Base-by-base conservation (phyloP, 306 rosid genomes). In the Canavalia ensiformis region DNA sequence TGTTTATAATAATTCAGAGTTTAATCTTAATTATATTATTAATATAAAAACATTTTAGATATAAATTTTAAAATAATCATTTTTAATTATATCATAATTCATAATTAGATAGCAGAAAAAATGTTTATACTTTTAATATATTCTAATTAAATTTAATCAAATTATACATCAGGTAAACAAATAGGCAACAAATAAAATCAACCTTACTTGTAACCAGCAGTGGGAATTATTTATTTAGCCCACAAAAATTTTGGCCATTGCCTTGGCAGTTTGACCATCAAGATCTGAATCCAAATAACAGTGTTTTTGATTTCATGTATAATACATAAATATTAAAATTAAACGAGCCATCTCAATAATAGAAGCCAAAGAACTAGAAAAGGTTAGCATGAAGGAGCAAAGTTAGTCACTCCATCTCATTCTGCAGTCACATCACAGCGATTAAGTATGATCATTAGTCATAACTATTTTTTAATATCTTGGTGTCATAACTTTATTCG, bases 321-420 rank as follows among this genome's bases (percentile, higher is more conserved):
- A 13, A 18, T 50, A 50, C 7, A 4, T 4, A 54, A 0, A 18
- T 18, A 18, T 18, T 18, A n/a, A n/a, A 52, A 5, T 2, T 2
- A 49, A 49, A 50, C 56, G 56, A 54, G 58, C n/a, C 30, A 54
- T 54, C 58, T 18, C 58, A 54, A 54, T 54, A 54, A 54, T 54
- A 18, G 58, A n/a, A 25, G 56, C 6, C 56, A 50, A 3, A 50
- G 18, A 50, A 18, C 25, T 18, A 18, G 25, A 18, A 18, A 18
- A 5, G 25, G 4, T 50, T 50, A 50, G 12, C 58, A 4, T 4
- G 58, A 4, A 54, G 30, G 58, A n/a, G 25, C 30, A 54, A 54
- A 54, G 58, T 54, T 54, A 4, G 7, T 29, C 56, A 45, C 74
- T 0, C 9, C 41, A 68, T 46, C 74, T 68, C 57, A 74, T 55